Percentiles rank a stretch among this genome's conserved stretches.
These are phyloP conservation scores for Bondarzewia mesenterica DNA, from an alignment of 1,284 basidiomycete species.

Conservation along the genomic window DNA sequence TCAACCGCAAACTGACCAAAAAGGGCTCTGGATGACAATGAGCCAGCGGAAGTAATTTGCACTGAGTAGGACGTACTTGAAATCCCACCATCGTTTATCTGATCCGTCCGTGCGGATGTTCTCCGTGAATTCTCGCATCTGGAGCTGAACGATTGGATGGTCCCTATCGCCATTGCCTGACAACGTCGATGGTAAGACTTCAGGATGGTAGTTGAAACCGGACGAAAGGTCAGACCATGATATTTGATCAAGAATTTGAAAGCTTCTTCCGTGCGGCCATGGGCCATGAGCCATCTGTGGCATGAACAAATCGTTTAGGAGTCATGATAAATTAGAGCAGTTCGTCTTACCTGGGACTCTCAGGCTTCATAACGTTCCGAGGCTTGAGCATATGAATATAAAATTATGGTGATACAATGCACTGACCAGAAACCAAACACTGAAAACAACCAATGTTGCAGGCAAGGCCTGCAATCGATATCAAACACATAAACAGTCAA, in stretches of 20 bases:
- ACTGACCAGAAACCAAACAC: constrained; percentile 17
- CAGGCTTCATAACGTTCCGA: constrained; percentile 5
- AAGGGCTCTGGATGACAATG: neutral
- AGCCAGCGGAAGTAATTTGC: constrained; percentile 3
- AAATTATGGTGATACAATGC: no score
- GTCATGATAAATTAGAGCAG: no score
- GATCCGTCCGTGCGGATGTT: constrained; percentile 31
- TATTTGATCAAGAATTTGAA: constrained; percentile 19
- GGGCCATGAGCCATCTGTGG: constrained; percentile 18
- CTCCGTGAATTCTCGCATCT: constrained; percentile 36
- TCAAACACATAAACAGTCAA: neutral
- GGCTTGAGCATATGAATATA: no score
- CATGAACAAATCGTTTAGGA: neutral
- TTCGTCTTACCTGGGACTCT: constrained; percentile 9
- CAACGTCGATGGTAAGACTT: neutral
- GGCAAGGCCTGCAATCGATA: constrained; percentile 4
- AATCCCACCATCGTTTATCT: constrained; percentile 41
- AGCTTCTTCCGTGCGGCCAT: constrained; percentile 19
- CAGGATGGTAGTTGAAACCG: neutral
- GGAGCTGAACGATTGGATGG: constrained; percentile 24
- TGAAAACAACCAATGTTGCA: constrained; percentile 11
- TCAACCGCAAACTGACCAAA: constrained; percentile 2
- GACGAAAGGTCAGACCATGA: constrained; percentile 12
- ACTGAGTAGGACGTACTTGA: constrained; percentile 14
- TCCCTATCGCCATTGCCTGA: constrained; percentile 14